A percentile compares a stretch with the other conserved stretches of the same genome.
Conservation (phyloP, 345 rosid genomes). For the Salix udensis region DNA sequence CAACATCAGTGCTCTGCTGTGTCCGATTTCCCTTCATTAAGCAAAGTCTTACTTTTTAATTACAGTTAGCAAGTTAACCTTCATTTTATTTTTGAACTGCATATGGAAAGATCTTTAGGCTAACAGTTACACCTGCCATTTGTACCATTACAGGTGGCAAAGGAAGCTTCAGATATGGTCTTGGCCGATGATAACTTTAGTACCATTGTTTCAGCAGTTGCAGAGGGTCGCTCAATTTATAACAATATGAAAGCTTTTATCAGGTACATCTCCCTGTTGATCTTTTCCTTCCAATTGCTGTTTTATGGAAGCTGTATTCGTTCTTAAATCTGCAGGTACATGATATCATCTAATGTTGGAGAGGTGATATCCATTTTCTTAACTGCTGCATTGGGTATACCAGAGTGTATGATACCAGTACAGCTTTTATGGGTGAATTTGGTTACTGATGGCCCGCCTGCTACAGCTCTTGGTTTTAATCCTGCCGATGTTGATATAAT, state of each 20-base stretch:
- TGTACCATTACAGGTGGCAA: slow-evolving; percentile 62
- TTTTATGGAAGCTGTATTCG: not conserved
- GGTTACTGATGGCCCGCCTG: slow-evolving; percentile 96
- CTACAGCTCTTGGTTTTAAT: slow-evolving; percentile 94
- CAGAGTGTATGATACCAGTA: slow-evolving; percentile 91
- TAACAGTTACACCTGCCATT: not conserved
- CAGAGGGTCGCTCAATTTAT: slow-evolving; percentile 89
- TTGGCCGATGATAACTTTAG: slow-evolving; percentile 89
- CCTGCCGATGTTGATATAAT: slow-evolving; percentile 87
- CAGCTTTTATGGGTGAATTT: slow-evolving; percentile 96
- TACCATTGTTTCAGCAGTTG: slow-evolving; percentile 78
- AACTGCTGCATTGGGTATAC: slow-evolving; percentile 82
- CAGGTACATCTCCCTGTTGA: slow-evolving; percentile 35
- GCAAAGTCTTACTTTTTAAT: not conserved
- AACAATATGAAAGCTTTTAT: slow-evolving; percentile 94
- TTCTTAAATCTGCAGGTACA: slow-evolving; percentile 53
- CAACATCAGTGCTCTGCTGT: too few relatives aligned
- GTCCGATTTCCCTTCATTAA: too few relatives aligned
- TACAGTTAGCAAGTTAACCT: not conserved
- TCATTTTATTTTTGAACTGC: not conserved
- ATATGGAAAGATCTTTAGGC: not conserved
- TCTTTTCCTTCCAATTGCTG: not conserved
- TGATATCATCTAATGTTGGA: slow-evolving; percentile 96
- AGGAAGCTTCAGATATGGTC: slow-evolving; percentile 98
- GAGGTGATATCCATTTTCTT: slow-evolving; percentile 89